Evolutionary conservation across 2,329 filamentous ascomycete genomes (phyloP), one percentile per base, ranked within the genome.

Genomic region (Aspergillus brunneoviolaceus): DNA sequence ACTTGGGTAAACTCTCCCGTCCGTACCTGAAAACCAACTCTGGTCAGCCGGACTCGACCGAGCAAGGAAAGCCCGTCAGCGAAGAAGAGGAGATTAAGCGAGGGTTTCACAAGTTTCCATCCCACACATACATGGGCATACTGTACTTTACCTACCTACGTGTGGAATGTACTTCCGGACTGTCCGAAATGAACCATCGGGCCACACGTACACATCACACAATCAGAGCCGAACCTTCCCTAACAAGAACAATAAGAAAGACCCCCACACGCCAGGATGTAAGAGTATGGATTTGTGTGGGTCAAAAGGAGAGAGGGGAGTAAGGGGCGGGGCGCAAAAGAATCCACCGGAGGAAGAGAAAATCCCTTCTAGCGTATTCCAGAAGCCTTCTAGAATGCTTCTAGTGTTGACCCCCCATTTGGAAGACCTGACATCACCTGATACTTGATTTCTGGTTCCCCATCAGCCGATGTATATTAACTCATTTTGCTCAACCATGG

Each of bases 351-450:
- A 19, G 33, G 16, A 49, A 42, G n/a, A 33, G 10, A 49, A 39
- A 5, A 49, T 14, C 5, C 49, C 49, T 68, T 70, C 65, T 72
- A 65, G 69, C 55, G 67, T 58, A 47, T 74, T 74, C 71, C 49
- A 66, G 64, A 71, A 70, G 53, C 31, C 49, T 74, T 74, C 72
- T 68, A 57, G 70, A 74, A 72, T 57, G 49, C 50, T 72, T 74
- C 71, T 73, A 70, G 72, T 54, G 63, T 39, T 47, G 23, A 47
- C 42, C 54, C 58, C 58, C 33, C 27, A 7, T 14, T 14, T 4
- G 12, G 12, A 35, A 16, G 12, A 16, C 33, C 33, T 35, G 25
- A 49, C 31, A 33, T 49, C 49, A 50, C 23, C 47, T 21, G 12
- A 14, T 35, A 23, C 45, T 39, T 29, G 27, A 3, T 10, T 3